Evolutionary conservation across 208 protist genomes (phyloP).

Genomic region (Strigomonas culicis): DNA sequence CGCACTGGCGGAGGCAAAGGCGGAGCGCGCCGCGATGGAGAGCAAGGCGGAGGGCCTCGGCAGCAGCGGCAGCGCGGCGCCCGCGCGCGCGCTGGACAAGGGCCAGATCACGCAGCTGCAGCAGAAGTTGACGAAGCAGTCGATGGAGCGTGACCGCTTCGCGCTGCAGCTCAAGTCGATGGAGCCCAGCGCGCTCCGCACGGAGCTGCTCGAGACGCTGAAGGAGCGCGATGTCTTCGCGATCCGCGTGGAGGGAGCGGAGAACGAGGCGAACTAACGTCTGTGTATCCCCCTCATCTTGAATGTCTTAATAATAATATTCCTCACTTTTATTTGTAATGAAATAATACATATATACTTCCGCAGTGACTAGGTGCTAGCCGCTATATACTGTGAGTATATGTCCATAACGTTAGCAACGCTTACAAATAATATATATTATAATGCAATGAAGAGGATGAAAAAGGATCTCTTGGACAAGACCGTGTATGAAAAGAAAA

Average conservation of each 20-base stretch:
- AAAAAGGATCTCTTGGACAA: no score
- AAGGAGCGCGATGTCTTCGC: constrained; percentile 48
- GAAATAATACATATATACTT: no score
- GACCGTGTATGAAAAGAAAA: neutral
- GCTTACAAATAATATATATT: no score
- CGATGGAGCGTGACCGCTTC: constrained; percentile 62
- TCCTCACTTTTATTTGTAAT: no score
- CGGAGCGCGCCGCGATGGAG: constrained; percentile 37
- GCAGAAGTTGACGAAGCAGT: constrained; percentile 79
- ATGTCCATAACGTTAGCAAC: no score
- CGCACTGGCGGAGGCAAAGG: constrained; percentile 44
- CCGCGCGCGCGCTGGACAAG: constrained; percentile 35
- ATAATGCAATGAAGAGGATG: no score
- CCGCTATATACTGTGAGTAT: no score
- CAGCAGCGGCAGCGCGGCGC: constrained; percentile 12
- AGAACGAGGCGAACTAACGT: neutral
- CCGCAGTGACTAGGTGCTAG: no score
- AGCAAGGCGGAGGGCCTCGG: constrained; percentile 18
- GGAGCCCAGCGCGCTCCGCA: constrained; percentile 43
- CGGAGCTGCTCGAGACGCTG: constrained; percentile 53
- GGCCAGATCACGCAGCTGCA: constrained; percentile 68
- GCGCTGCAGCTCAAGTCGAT: constrained; percentile 77
- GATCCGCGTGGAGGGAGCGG: constrained; percentile 33
- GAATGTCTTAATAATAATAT: no score
- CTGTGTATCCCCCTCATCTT: no score